Conservation (phyloP, 2,329 filamentous ascomycete species). For the Cryphonectria japonica region DNA sequence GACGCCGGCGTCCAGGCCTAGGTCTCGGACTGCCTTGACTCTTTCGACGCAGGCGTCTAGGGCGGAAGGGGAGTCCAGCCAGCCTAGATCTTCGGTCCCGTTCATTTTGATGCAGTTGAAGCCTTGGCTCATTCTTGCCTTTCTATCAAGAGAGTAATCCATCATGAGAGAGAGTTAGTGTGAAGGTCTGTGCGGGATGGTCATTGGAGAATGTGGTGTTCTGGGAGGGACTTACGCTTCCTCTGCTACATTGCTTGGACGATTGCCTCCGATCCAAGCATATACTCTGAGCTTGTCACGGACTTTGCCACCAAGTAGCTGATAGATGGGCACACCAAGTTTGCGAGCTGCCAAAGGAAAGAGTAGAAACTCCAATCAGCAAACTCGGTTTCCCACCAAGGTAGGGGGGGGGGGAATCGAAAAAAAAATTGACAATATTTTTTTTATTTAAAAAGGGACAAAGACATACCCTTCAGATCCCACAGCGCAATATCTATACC, state of each 20-base stretch:
- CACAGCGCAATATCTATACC: conserved; percentile 72
- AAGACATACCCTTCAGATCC: conserved; percentile 59
- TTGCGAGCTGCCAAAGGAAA: conserved; percentile 27
- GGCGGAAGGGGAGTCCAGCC: conserved; percentile 65
- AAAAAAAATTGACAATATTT: no score
- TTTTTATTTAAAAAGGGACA: background rate
- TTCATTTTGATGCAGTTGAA: conserved; percentile 70
- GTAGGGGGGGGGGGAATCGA: no score
- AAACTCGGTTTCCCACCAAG: background rate
- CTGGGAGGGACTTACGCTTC: conserved; percentile 48
- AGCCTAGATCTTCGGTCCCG: conserved; percentile 67
- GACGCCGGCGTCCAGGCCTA: conserved; percentile 67
- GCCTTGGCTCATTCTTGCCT: conserved; percentile 56
- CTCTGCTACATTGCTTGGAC: conserved; percentile 61
- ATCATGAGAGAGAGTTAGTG: background rate
- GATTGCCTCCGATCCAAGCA: conserved; percentile 71
- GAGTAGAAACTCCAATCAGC: background rate
- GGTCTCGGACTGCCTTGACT: conserved; percentile 63
- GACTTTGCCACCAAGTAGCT: conserved; percentile 68
- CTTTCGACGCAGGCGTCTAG: conserved; percentile 62
- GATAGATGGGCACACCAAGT: conserved; percentile 62
- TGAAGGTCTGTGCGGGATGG: no score
- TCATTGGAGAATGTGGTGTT: background rate
- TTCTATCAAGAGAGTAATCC: conserved; percentile 37
- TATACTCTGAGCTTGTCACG: conserved; percentile 67